Conservation (phyloP, 352 stramenopile genomes). For the Pythium phragmitis region DNA sequence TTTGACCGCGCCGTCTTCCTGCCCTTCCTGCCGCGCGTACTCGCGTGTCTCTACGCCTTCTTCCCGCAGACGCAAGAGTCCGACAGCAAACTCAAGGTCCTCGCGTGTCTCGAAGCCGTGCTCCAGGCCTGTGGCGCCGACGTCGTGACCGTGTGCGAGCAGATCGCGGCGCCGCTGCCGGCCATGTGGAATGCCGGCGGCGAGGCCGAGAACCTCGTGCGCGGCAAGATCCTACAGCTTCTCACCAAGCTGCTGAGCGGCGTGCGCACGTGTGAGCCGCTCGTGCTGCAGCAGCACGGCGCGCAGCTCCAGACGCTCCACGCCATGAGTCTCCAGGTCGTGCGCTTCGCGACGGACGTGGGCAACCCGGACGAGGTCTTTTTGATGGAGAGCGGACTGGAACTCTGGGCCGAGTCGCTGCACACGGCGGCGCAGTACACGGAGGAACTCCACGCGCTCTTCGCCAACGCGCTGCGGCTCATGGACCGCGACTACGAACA, state of each 20-base stretch:
- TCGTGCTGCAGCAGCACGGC: constrained; percentile 8
- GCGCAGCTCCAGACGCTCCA: constrained; percentile 41
- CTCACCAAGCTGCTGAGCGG: constrained; percentile 59
- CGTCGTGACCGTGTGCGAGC: constrained; percentile 48
- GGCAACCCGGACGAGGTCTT: constrained; percentile 83
- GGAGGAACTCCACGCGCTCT: constrained; percentile 65
- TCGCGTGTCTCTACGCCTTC: constrained; percentile 67
- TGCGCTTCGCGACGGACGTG: constrained; percentile 71
- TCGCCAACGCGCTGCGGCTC: constrained; percentile 57
- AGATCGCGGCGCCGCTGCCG: constrained; percentile 71
- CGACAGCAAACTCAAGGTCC: constrained; percentile 81
- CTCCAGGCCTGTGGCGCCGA: constrained; percentile 57
- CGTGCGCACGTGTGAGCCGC: constrained; percentile 46
- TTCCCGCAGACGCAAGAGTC: constrained; percentile 62
- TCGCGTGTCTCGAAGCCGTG: constrained; percentile 70
- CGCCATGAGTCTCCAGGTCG: constrained; percentile 70
- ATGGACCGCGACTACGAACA: constrained; percentile 84
- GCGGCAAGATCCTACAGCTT: constrained; percentile 79
- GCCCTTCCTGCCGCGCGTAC: constrained; percentile 57
- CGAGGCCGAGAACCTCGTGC: constrained; percentile 78
- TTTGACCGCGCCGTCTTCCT: constrained; percentile 72
- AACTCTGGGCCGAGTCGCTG: constrained; percentile 59
- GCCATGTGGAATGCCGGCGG: constrained; percentile 68
- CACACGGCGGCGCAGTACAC: constrained; percentile 54
- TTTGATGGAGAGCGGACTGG: constrained; percentile 77